phyloP scores from a whole-genome alignment of 202 grass and related monocot species.

The Schoenoplectus tabernaemontani region DNA sequence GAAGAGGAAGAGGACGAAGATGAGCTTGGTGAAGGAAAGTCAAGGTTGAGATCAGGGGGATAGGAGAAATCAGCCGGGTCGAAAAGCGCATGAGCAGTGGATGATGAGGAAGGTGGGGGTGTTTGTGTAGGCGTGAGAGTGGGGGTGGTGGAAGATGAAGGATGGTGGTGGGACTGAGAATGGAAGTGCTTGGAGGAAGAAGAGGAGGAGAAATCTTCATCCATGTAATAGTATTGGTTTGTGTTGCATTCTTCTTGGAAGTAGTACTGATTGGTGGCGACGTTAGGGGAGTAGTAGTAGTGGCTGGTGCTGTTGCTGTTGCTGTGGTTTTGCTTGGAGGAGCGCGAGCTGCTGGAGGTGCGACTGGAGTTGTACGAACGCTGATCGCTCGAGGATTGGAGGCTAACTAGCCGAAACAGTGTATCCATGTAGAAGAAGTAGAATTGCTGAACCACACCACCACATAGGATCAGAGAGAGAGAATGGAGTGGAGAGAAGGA shows the following conservation, averaged over 20 bases:
- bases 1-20: constrained; percentile 38
- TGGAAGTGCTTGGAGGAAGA: constrained; percentile 89
- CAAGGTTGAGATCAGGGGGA: constrained; percentile 84
- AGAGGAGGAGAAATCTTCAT: constrained; percentile 99
- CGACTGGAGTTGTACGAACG: constrained; percentile 77
- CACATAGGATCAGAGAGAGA: constrained; percentile 39
- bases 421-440: constrained; percentile 73
- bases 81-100: constrained; percentile 59
- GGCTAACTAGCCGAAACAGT: constrained; percentile 95
- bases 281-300: constrained; percentile 47
- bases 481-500: background rate
- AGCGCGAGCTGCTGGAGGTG: constrained; percentile 70
- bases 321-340: constrained; percentile 58
- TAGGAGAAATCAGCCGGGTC: constrained; percentile 69
- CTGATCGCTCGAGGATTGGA: constrained; percentile 66
- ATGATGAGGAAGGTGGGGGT: constrained; percentile 47
- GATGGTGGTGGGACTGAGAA: constrained; percentile 30
- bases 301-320: constrained; percentile 30
- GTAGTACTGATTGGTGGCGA: constrained; percentile 44
- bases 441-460: constrained; percentile 29
- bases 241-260: constrained; percentile 98
- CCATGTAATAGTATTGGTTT: constrained; percentile 82
- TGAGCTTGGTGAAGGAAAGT: constrained; percentile 76
- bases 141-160: constrained; percentile 34
- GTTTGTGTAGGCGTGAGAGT: constrained; percentile 36